phyloP scores from a whole-genome alignment of 257 asterid species.

The Cinchona pubescens region DNA sequence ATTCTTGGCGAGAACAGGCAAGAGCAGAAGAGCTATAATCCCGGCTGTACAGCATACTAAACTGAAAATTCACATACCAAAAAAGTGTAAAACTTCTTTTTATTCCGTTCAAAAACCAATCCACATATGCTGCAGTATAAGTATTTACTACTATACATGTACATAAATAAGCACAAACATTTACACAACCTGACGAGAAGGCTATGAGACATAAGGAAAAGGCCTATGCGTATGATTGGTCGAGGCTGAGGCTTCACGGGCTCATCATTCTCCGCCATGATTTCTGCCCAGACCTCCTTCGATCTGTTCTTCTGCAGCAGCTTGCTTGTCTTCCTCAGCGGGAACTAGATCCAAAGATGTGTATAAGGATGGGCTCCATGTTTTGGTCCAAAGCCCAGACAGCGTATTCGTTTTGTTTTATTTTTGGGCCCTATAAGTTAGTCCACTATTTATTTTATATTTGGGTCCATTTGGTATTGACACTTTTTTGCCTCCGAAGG shows the following conservation, averaged over 20 bases:
- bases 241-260: constrained; percentile 61
- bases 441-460: too few species aligned
- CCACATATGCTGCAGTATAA: neutral
- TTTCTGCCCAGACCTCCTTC: too few species aligned
- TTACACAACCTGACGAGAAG: constrained; percentile 53
- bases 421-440: too few species aligned
- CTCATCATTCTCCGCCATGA: constrained; percentile 55
- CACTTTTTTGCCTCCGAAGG: too few species aligned
- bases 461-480: too few species aligned
- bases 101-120: neutral
- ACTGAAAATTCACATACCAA: constrained; percentile 43
- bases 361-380: too few species aligned
- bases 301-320: too few species aligned
- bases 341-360: too few species aligned
- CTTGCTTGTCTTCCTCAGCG: too few species aligned
- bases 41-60: constrained; percentile 74
- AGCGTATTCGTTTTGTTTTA: too few species aligned
- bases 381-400: too few species aligned
- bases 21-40: constrained; percentile 60
- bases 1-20: constrained; percentile 89
- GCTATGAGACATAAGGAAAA: constrained; percentile 69
- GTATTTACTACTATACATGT: too few species aligned
- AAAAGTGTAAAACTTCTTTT: constrained; percentile 15
- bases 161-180: neutral
- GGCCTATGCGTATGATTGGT: constrained; percentile 76